Percentiles rank a stretch among this genome's conserved stretches.
Conservation (phyloP, 73 alveolate species). For the Paramecium pentaurelia region DNA sequence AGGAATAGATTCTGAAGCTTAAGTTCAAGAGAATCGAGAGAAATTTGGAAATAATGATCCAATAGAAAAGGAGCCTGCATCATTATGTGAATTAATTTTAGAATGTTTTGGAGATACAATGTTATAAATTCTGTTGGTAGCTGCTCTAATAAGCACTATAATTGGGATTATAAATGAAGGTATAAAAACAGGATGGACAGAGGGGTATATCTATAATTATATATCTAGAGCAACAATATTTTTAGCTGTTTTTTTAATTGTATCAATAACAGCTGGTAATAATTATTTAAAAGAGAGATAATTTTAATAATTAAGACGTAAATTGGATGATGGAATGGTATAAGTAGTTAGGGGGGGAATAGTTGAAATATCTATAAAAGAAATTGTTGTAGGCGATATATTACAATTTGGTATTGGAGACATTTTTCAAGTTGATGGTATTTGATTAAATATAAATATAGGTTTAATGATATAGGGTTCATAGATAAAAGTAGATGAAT, state of each 20-base stretch:
- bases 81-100: constrained; percentile 58
- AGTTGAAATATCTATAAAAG: constrained; percentile 68
- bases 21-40: not conserved
- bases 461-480: constrained; percentile 55
- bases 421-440: constrained; percentile 89
- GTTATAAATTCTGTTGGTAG: constrained; percentile 84
- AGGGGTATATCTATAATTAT: constrained; percentile 64
- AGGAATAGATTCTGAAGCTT: constrained; percentile 44
- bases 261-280: constrained; percentile 88
- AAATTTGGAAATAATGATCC: constrained; percentile 47
- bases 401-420: constrained; percentile 83
- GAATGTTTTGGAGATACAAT: constrained; percentile 96
- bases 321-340: constrained; percentile 72
- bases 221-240: constrained; percentile 89
- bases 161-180: constrained; percentile 92
- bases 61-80: constrained; percentile 28
- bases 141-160: constrained; percentile 89
- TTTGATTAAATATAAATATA: constrained; percentile 53
- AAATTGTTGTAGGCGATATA: constrained; percentile 89
- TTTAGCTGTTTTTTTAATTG: constrained; percentile 88
- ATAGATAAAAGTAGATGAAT: constrained; percentile 82
- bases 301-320: constrained; percentile 78
- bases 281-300: constrained; percentile 86
- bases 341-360: constrained; percentile 81
- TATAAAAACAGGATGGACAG: constrained; percentile 88